Conservation (phyloP, 73 alveolate species). For the Paramecium sexaurelia region DNA sequence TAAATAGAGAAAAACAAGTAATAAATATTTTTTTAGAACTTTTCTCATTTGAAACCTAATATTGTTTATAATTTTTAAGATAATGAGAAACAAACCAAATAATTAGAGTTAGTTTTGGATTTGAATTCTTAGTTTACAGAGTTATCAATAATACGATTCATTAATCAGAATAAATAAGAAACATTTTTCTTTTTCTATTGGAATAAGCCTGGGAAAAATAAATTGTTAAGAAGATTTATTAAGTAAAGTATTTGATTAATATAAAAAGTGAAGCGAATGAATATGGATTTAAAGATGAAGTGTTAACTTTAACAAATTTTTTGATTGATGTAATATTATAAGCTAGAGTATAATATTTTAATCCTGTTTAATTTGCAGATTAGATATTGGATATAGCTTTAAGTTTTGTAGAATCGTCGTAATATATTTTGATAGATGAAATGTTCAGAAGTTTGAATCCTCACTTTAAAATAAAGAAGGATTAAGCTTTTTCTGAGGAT, state of each 20-base stretch:
- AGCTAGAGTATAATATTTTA: slow-evolving; percentile 46
- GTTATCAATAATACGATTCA: neutral
- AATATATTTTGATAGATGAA: slow-evolving; percentile 25
- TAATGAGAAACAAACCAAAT: neutral
- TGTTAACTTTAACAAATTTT: neutral
- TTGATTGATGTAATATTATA: slow-evolving; percentile 3
- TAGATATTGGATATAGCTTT: slow-evolving; percentile 41
- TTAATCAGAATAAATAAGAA: neutral
- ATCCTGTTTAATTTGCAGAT: slow-evolving; percentile 30
- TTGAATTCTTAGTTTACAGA: neutral
- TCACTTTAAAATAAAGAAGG: neutral
- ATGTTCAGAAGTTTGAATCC: neutral
- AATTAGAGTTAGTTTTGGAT: neutral
- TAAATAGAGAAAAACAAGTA: neutral
- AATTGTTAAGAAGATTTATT: slow-evolving; percentile 35
- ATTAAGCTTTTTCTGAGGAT: neutral
- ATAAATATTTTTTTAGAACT: neutral
- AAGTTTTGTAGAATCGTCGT: neutral
- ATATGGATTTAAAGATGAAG: slow-evolving; percentile 34
- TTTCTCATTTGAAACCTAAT: slow-evolving; percentile 27
- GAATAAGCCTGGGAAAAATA: neutral
- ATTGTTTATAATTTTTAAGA: neutral
- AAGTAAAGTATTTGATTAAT: neutral
- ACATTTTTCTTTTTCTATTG: neutral
- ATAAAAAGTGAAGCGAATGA: slow-evolving; percentile 17